phyloP scores from a whole-genome alignment of 1,284 basidiomycete genomes.

The Cutaneotrichosporon dermatis region DNA sequence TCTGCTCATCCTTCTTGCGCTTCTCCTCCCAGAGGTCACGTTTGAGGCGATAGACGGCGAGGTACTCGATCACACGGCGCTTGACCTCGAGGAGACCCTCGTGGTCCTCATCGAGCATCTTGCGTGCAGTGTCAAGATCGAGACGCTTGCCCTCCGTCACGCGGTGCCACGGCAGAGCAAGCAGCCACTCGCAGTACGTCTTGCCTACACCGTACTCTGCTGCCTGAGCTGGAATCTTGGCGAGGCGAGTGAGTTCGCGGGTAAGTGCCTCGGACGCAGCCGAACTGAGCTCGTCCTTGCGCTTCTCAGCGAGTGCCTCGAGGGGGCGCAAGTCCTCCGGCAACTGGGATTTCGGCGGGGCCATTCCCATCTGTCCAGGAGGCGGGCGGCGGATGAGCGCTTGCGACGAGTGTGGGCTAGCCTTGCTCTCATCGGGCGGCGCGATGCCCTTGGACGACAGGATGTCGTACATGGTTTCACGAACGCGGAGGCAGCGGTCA shows the following conservation, averaged over 20 bases:
- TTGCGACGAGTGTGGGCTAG: neutral
- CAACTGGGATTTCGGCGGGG: conserved; percentile 12
- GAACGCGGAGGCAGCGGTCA: conserved; percentile 27
- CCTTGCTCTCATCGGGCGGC: conserved; percentile 12
- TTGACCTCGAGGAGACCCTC: conserved; percentile 45
- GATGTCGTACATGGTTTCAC: conserved; percentile 25
- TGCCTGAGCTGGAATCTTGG: conserved; percentile 39
- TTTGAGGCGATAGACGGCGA: conserved; percentile 45
- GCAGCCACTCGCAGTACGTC: conserved; percentile 44
- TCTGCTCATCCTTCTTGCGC: conserved; percentile 10
- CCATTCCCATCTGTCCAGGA: neutral
- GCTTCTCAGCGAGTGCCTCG: conserved; percentile 17
- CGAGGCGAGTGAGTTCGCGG: conserved; percentile 33
- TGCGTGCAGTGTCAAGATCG: conserved; percentile 32
- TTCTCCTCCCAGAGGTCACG: conserved; percentile 37
- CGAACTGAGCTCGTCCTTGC: conserved; percentile 26
- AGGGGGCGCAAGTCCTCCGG: conserved; percentile 41
- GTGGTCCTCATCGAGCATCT: conserved; percentile 40
- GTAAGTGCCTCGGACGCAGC: conserved; percentile 27
- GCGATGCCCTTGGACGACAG: conserved; percentile 23
- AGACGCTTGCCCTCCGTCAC: conserved; percentile 32
- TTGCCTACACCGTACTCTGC: conserved; percentile 43
- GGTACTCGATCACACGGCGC: conserved; percentile 43
- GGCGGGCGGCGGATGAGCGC: conserved; percentile 3
- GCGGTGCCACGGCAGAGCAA: conserved; percentile 40